These are phyloP conservation scores for Ganoderma boninense DNA, from an alignment of 1,284 basidiomycete species.

Conservation along the genomic window DNA sequence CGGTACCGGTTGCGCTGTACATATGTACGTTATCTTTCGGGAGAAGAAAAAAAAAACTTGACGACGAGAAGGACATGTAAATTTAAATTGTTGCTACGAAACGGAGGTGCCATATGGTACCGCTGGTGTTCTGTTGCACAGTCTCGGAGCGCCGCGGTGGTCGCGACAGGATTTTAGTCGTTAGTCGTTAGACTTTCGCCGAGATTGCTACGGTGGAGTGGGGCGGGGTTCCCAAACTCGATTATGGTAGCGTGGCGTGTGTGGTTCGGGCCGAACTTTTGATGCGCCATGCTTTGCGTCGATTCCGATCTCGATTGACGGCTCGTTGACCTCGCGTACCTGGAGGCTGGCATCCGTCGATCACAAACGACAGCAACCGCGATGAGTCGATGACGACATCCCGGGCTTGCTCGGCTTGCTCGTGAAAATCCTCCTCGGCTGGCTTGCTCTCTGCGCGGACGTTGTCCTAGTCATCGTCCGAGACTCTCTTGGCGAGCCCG, in stretches of 20 bases:
- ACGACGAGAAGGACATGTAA: neutral
- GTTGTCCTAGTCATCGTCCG: neutral
- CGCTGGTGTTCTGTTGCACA: neutral
- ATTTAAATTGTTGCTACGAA: neutral
- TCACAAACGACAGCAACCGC: neutral
- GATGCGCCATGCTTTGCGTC: neutral
- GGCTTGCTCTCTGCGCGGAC: neutral
- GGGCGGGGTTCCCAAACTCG: neutral
- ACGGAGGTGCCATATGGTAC: neutral
- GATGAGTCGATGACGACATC: neutral
- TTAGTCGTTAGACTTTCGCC: slow-evolving; percentile 4
- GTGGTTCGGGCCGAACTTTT: neutral
- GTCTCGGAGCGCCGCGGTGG: neutral
- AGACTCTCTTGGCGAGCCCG: no score
- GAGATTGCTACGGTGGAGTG: neutral
- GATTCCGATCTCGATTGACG: neutral
- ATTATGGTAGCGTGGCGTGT: neutral
- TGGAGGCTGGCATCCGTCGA: neutral
- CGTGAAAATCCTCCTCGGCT: slow-evolving; percentile 8
- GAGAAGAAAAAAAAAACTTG: neutral
- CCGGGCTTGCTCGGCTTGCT: slow-evolving; percentile 11
- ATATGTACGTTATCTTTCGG: neutral
- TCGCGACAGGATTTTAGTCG: no score
- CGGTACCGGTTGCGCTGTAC: neutral
- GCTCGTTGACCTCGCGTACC: neutral